A percentile compares a stretch with the other conserved stretches of the same genome.
phyloP scores from a whole-genome alignment of 2,329 filamentous ascomycete species.

The Xylariomycetidae sp. region DNA sequence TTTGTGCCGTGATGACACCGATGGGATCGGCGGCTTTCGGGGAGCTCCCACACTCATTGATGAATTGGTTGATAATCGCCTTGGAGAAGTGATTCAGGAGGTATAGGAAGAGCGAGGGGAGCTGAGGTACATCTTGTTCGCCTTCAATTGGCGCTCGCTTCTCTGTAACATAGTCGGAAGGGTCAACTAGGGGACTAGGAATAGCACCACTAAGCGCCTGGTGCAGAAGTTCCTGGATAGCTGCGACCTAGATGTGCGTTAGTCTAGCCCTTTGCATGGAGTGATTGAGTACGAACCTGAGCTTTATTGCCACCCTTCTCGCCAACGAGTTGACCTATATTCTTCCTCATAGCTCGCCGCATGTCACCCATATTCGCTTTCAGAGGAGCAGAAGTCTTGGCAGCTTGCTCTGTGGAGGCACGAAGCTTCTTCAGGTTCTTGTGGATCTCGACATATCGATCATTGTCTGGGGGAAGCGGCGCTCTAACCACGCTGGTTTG shows the following conservation, averaged over 20 bases:
- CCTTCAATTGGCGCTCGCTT: conserved; percentile 43
- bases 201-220: conserved; percentile 48
- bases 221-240: conserved; percentile 48
- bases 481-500: conserved; percentile 12
- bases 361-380: conserved; percentile 67
- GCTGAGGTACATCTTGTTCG: conserved; percentile 45
- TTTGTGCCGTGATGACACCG: conserved; percentile 68
- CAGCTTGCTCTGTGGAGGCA: conserved; percentile 42
- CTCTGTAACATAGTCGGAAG: conserved; percentile 48
- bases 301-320: conserved; percentile 58
- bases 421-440: conserved; percentile 59
- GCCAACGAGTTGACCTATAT: conserved; percentile 66
- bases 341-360: conserved; percentile 66
- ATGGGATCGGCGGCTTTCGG: conserved; percentile 69
- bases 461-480: conserved; percentile 12
- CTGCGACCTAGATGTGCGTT: conserved; percentile 31
- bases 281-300: conserved; percentile 38
- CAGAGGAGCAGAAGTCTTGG: conserved; percentile 50
- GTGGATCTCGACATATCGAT: conserved; percentile 57
- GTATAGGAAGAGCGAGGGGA: conserved; percentile 67
- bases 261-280: conserved; percentile 1
- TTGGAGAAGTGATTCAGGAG: conserved; percentile 75
- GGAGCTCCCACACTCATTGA: conserved; percentile 60
- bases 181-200: conserved; percentile 49
- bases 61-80: conserved; percentile 64